Percentiles rank a stretch among this genome's conserved stretches.
Evolutionary conservation across 2,329 filamentous ascomycete species (phyloP).

Genomic region (Teratosphaeria viscida): DNA sequence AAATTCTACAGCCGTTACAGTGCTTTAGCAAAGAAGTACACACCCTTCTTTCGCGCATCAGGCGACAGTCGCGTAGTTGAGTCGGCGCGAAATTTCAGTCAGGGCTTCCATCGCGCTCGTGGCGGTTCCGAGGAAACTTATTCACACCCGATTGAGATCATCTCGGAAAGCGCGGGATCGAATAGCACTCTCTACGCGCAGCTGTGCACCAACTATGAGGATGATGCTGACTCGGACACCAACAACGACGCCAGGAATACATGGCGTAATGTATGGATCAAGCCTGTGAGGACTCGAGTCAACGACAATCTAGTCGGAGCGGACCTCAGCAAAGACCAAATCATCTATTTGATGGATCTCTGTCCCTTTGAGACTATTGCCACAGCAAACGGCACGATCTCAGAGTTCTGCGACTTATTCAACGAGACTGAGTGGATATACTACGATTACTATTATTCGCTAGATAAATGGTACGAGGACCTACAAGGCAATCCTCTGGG

Average conservation of each 20-base stretch:
- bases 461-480: slow-evolving; percentile 80
- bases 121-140: slow-evolving; percentile 32
- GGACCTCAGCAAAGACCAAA: slow-evolving; percentile 52
- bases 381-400: slow-evolving; percentile 44
- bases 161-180: slow-evolving; percentile 53
- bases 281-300: slow-evolving; percentile 56
- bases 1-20: slow-evolving; percentile 68
- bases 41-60: slow-evolving; percentile 63
- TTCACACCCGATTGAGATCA: slow-evolving; percentile 50
- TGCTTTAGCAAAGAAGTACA: slow-evolving; percentile 44
- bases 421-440: slow-evolving; percentile 49
- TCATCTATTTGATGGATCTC: slow-evolving; percentile 72
- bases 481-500: slow-evolving; percentile 67
- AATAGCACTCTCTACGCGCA: slow-evolving; percentile 80
- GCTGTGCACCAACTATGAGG: slow-evolving; percentile 60
- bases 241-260: slow-evolving; percentile 41
- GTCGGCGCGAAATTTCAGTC: slow-evolving; percentile 65
- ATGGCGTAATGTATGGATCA: slow-evolving; percentile 56
- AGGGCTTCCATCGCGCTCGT: slow-evolving; percentile 57
- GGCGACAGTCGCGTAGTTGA: slow-evolving; percentile 60
- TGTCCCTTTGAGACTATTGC: slow-evolving; percentile 79
- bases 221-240: slow-evolving; percentile 41
- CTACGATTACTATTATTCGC: slow-evolving; percentile 54
- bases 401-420: slow-evolving; percentile 69
- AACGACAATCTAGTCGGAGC: slow-evolving; percentile 59